Evolutionary conservation across 2,329 filamentous ascomycete species (phyloP), one percentile per base, ranked within the genome.

Genomic region (Aspergillus tubingensis): DNA sequence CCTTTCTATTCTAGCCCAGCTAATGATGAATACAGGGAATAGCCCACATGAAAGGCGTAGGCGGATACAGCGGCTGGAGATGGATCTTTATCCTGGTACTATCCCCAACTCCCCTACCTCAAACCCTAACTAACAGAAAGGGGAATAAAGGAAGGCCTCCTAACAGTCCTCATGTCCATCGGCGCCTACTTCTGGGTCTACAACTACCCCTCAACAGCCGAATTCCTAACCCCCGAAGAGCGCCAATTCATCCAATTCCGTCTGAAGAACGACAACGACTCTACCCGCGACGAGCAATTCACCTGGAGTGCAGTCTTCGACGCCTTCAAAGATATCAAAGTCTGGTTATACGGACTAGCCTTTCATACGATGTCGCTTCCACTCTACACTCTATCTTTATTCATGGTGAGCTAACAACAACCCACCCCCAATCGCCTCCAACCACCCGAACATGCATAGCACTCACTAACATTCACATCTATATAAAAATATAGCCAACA

Each of bases 281-380:
- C 88, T 0, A 91, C 86, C 0, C 83, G 87, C 5, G 79, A 88
- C 51, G 90, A 94, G 65, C 70, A 77, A 0, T 92, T 93, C 68
- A 83, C 77, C 3, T 93, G 90, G 91, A 72, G 66, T 0, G 86
- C 87, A 19, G 90, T 92, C 0, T 59, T 74, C 23, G 79, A 84
- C 17, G 89, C 90, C 0, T 72, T 91, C 43, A 84, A 81, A 13
- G 88, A 93, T 66, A 84, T 85, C 1, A 91, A 88, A 69, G 87
- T 87, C 68, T 91, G 86, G 87, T 80, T 92, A 0, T 92, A 92
- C 65, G 87, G 88, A 0, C 72, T 91, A 0, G 85, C 83, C 0
- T 91, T 91, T 67, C 89, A 92, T 70, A 91, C 88, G 5, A 86
- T 91, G 81, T 89, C 86, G 59, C 74, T 92, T 81, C 86, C 74